Base-by-base conservation (phyloP, 2,329 filamentous ascomycete genomes). In the Fusarium sp. region DNA sequence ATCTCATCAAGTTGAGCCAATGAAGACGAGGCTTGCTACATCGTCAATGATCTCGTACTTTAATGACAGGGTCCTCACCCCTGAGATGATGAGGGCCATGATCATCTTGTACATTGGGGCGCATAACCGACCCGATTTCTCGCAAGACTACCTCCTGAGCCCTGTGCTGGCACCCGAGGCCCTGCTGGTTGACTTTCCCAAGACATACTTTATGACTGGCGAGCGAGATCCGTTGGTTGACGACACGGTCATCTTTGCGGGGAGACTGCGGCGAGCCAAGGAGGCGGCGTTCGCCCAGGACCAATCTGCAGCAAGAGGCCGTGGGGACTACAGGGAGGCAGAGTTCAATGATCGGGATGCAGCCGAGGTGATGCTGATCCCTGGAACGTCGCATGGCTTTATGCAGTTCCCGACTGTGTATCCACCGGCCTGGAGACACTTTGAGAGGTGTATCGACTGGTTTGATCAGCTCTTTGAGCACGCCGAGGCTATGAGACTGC, bases 41-140 rank as follows among this genome's bases (percentile, higher is more conserved):
- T 94, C 93, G 0, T 95, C 91, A n/a, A 97, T 97, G 89, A 96
- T 99, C 34, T 97, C 95, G 0, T 98, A 98, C 80, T 97, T 97
- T 79, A 96, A 97, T 78, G 96, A 99, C 79, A 91, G 96, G 27
- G 92, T 99, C 27, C 85, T 99, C 13, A 95, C 93, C 0, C 95
- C 96, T 0, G 96, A 99, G 79, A 97, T 98, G 93, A 97, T 98
- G 91, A 91, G 96, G 31, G 93, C 94, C 68, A 98, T 99, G 94
- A 97, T 99, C 70, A 97, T 99, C 70, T 85, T 99, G 4, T 99
- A 99, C 78, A 92, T 99, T 60, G 96, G 96, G 0, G 93, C 94
- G 0, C 92, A 97, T 77, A 93, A 96, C 78, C 90, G 94, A 1
- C 96, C 96, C 0, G 93, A 98, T 77, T 98, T 99, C 78, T 89